Conservation (phyloP, 2,329 filamentous ascomycete species). For the Pezicula rhizophila region DNA sequence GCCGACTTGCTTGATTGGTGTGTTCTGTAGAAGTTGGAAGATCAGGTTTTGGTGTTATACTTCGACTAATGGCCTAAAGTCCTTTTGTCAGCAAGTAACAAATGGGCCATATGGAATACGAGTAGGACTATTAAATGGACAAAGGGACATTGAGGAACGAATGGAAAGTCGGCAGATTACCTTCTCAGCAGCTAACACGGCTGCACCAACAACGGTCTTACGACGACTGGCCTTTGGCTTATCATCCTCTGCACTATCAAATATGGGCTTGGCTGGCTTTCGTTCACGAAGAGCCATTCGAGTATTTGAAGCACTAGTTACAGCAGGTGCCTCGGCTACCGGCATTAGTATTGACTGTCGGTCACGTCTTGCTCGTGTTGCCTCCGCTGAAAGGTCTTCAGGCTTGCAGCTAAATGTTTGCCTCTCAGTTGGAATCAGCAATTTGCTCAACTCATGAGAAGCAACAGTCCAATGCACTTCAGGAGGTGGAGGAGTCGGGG, state of each 20-base stretch:
- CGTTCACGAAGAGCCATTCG: conserved; percentile 71
- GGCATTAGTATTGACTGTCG: conserved; percentile 48
- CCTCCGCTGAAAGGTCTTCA: conserved; percentile 72
- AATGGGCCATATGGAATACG: not conserved
- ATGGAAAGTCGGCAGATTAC: conserved; percentile 21
- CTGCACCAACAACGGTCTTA: conserved; percentile 53
- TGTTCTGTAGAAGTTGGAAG: conserved; percentile 16
- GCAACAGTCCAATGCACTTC: conserved; percentile 82
- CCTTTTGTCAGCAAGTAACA: conserved; percentile 3
- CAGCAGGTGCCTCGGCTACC: conserved; percentile 24
- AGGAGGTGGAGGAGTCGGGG: conserved; percentile 64
- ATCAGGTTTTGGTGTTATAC: conserved; percentile 25
- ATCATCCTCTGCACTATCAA: conserved; percentile 48
- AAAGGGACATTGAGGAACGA: not conserved
- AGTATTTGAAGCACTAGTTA: conserved; percentile 34
- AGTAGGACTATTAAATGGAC: not conserved
- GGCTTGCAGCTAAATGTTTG: conserved; percentile 70
- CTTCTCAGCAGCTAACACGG: conserved; percentile 40
- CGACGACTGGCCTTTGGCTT: conserved; percentile 42
- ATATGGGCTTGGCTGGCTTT: conserved; percentile 47
- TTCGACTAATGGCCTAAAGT: conserved; percentile 16
- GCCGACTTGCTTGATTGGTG: conserved; percentile 26
- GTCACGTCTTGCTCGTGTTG: conserved; percentile 57
- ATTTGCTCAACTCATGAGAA: conserved; percentile 73
- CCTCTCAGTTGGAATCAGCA: conserved; percentile 71